Evolutionary conservation across 1,139 yeast genomes (phyloP).

Genomic region (Insectozyma bohioensis): DNA sequence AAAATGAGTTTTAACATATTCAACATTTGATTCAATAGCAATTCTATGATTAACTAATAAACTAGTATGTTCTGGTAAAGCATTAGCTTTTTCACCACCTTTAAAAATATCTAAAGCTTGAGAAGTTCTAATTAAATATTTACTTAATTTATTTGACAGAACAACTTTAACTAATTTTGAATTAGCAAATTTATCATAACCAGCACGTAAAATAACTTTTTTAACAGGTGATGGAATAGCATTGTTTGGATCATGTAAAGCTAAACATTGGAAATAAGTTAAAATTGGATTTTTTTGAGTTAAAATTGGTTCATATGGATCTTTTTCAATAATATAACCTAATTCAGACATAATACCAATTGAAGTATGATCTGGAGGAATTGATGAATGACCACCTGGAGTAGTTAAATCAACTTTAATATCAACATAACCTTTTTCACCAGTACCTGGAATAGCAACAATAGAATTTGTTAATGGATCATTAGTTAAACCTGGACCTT

Average conservation of each 20-base stretch:
- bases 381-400: constrained; percentile 48
- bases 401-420: constrained; percentile 33
- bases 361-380: constrained; percentile 48
- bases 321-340: constrained; percentile 35
- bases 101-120: constrained; percentile 37
- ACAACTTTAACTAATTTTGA: constrained; percentile 23
- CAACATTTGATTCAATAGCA: constrained; percentile 22
- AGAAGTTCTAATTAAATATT: constrained; percentile 34
- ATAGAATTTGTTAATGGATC: constrained; percentile 31
- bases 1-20: constrained; percentile 24
- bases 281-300: constrained; percentile 34
- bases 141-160: constrained; percentile 18
- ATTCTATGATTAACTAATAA: constrained; percentile 36
- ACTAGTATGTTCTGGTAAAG: constrained; percentile 38
- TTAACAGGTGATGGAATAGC: constrained; percentile 19
- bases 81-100: constrained; percentile 44
- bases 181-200: constrained; percentile 33
- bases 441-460: constrained; percentile 38
- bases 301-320: constrained; percentile 35
- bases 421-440: constrained; percentile 44
- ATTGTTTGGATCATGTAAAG: constrained; percentile 29
- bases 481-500: constrained; percentile 35
- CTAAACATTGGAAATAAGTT: constrained; percentile 36
- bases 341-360: constrained; percentile 46
- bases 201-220: constrained; percentile 34